Base-by-base conservation (phyloP, 345 rosid species). In the Jatropha curcas region DNA sequence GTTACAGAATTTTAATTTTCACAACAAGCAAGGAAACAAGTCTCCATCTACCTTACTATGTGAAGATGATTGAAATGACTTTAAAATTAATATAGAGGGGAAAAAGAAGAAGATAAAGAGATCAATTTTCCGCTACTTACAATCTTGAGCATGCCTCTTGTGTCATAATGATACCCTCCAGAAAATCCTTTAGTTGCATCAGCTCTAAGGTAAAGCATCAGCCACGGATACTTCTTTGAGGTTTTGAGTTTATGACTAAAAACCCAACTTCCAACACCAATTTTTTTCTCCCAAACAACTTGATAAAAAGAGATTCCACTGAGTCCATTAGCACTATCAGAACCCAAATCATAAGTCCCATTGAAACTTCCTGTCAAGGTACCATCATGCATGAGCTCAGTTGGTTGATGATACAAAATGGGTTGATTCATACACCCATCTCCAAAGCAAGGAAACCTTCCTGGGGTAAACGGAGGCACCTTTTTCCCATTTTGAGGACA, bases 131-230 rank as follows among this genome's bases (percentile, higher is more conserved):
- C 56, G 46, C 2, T 39, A 74, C 82, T 74, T 70, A 78, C 82
- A 51, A 50, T 69, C 69, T 78, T 69, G 66, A 78, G 74, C 75
- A 78, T 78, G 51, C 82, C 82, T 70, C 82, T 74, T 10, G 82
- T 69, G 46, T 78, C 82, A 58, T 78, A 78, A 25, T 69, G 82
- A 73, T 74, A 78, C 46, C 82, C 82, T 19, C 82, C 82, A 74
- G 82, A 78, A 60, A 74, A 64, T 24, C 82, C 82, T 48, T 50
- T 48, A n/a, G 74, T 65, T 46, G 82, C 74, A 65, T 78, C 82
- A 70, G 82, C 82, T 78, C 82, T 69, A n/a, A 78, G 72, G 61
- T 78, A 78, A 60, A 78, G 62, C 82, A 78, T 78, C 60, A 78
- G 28, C 82, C 82, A 78, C 30, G 82, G 82, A 30, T 78, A 78